phyloP scores from a whole-genome alignment of 2,329 filamentous ascomycete species.

The Hypoxylon sp. region DNA sequence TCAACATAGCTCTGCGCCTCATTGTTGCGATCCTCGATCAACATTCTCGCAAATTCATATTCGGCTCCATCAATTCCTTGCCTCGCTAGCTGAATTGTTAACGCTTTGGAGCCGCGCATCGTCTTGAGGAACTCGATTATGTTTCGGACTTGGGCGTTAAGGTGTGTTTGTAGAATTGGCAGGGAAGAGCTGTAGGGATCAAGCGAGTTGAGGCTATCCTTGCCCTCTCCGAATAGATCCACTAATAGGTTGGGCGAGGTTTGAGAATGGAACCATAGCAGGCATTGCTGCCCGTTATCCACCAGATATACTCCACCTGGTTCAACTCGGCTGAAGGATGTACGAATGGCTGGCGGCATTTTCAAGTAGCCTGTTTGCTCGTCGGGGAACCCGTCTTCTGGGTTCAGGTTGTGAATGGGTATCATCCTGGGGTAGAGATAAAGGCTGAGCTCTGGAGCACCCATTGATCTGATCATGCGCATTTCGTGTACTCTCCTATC shows the following conservation, averaged over 20 bases:
- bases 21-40: slow-evolving; percentile 96
- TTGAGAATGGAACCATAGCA: slow-evolving; percentile 93
- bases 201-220: slow-evolving; percentile 78
- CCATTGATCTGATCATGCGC: slow-evolving; percentile 90
- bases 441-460: slow-evolving; percentile 84
- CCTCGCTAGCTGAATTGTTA: slow-evolving; percentile 90
- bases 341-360: slow-evolving; percentile 84
- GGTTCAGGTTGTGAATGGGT: slow-evolving; percentile 88
- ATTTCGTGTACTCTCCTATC: slow-evolving; percentile 93
- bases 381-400: slow-evolving; percentile 93
- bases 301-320: slow-evolving; percentile 94
- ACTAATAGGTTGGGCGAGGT: slow-evolving; percentile 92
- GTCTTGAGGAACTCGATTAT: slow-evolving; percentile 88
- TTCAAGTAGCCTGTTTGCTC: slow-evolving; percentile 85
- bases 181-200: slow-evolving; percentile 86
- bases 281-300: slow-evolving; percentile 92
- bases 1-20: slow-evolving; percentile 99
- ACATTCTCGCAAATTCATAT: slow-evolving; percentile 91
- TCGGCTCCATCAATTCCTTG: slow-evolving; percentile 96
- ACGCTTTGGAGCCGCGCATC: slow-evolving; percentile 85
- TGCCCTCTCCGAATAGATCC: slow-evolving; percentile 88
- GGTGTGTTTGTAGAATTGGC: slow-evolving; percentile 88
- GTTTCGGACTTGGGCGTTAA: slow-evolving; percentile 96
- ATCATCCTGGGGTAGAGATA: slow-evolving; percentile 97
- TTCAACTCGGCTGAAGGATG: slow-evolving; percentile 89